Conservation (phyloP, 2,329 filamentous ascomycete species). For the Fonsecaea multimorphosa region DNA sequence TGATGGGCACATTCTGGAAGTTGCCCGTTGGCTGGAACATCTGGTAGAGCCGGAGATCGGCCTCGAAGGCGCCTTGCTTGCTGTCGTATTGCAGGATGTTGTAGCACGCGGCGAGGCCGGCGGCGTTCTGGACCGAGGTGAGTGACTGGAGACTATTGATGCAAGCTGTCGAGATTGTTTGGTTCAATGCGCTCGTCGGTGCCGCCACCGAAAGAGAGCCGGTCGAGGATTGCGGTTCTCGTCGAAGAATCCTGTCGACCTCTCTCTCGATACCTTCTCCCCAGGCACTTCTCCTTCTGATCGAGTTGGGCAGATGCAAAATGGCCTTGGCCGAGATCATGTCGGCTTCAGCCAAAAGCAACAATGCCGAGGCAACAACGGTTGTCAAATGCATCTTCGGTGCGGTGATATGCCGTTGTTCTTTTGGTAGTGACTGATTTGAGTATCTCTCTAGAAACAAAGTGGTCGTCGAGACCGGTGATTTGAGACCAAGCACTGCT, state of each 20-base stretch:
- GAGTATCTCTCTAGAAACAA: not conserved
- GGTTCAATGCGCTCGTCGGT: conserved; percentile 35
- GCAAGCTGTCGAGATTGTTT: conserved; percentile 64
- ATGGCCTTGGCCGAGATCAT: conserved; percentile 30
- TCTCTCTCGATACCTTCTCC: conserved; percentile 24
- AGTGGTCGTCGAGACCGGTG: conserved; percentile 35
- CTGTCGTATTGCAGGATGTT: conserved; percentile 76
- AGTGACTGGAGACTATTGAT: conserved; percentile 61
- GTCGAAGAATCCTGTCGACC: conserved; percentile 25
- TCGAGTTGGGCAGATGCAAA: conserved; percentile 27
- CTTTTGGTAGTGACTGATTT: conserved; percentile 21
- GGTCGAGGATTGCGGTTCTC: conserved; percentile 24
- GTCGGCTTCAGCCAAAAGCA: conserved; percentile 29
- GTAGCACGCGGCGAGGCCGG: conserved; percentile 81
- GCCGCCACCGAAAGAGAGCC: conserved; percentile 17
- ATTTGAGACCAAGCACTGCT: conserved; percentile 32
- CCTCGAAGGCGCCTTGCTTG: conserved; percentile 72
- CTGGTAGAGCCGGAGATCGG: conserved; percentile 76
- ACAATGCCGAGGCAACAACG: conserved; percentile 28
- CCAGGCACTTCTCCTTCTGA: conserved; percentile 26
- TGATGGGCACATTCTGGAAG: conserved; percentile 51
- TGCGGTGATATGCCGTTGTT: not conserved
- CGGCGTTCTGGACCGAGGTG: conserved; percentile 68
- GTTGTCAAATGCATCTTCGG: conserved; percentile 29
- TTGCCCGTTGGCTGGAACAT: conserved; percentile 63